Evolutionary conservation across 2,329 filamentous ascomycete genomes (phyloP).

Genomic region (Reticulascus tulasneorum): DNA sequence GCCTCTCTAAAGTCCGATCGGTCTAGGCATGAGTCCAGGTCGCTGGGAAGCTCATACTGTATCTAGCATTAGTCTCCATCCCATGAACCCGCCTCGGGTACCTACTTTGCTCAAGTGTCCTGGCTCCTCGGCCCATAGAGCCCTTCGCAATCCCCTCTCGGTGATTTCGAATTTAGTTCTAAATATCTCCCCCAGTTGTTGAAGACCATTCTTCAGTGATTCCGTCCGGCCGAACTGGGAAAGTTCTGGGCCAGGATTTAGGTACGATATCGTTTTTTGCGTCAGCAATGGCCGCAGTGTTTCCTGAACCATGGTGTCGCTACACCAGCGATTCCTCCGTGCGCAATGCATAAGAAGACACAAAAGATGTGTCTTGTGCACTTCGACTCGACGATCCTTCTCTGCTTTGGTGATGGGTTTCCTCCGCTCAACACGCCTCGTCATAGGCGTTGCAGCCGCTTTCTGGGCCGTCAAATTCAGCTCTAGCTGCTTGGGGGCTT

Average conservation of each 20-base stretch:
- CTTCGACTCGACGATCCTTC: slow-evolving; percentile 57
- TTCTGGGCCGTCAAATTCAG: slow-evolving; percentile 50
- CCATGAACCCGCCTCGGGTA: slow-evolving; percentile 4
- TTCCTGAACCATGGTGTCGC: slow-evolving; percentile 65
- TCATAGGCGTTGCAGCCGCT: slow-evolving; percentile 24
- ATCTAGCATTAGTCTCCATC: slow-evolving; percentile 16
- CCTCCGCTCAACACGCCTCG: slow-evolving; percentile 34
- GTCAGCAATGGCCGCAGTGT: slow-evolving; percentile 62
- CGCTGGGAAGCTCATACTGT: slow-evolving; percentile 53
- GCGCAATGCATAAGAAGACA: slow-evolving; percentile 77
- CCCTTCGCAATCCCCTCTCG: slow-evolving; percentile 63
- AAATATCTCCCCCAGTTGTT: slow-evolving; percentile 64
- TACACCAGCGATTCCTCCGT: slow-evolving; percentile 84
- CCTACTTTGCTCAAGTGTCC: slow-evolving; percentile 56
- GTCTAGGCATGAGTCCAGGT: slow-evolving; percentile 65
- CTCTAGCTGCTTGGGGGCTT: slow-evolving; percentile 36
- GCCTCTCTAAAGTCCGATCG: slow-evolving; percentile 69
- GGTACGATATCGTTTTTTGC: slow-evolving; percentile 59
- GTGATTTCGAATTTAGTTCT: slow-evolving; percentile 66
- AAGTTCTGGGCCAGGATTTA: slow-evolving; percentile 64
- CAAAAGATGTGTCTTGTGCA: slow-evolving; percentile 84
- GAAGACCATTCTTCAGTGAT: slow-evolving; percentile 75
- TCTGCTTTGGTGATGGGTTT: slow-evolving; percentile 53
- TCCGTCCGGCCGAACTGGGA: slow-evolving; percentile 73
- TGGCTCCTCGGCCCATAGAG: slow-evolving; percentile 71